phyloP scores from a whole-genome alignment of 768 basidiomycete genomes.

The Auricularia heimuer region DNA sequence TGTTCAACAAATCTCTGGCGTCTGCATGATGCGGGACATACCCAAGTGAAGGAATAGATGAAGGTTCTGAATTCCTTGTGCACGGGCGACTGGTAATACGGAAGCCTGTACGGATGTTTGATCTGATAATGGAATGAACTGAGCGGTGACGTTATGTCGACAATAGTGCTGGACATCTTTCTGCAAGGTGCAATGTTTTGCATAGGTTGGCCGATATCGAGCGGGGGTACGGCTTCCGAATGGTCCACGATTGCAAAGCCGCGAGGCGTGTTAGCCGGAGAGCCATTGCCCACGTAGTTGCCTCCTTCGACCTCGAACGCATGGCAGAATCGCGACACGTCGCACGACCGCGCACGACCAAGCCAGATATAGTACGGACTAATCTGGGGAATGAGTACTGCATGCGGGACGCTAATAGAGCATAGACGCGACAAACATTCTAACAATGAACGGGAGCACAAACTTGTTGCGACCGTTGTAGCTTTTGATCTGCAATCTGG shows the following conservation, averaged over 20 bases:
- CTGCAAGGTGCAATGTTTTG: constrained; percentile 9
- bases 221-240: constrained; percentile 25
- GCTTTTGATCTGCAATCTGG: constrained; percentile 38
- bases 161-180: constrained; percentile 15
- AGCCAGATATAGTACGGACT: constrained; percentile 71
- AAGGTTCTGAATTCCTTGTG: constrained; percentile 59
- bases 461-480: constrained; percentile 68
- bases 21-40: constrained; percentile 17
- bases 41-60: constrained; percentile 56
- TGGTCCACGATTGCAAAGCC: constrained; percentile 28
- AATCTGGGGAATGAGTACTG: not conserved
- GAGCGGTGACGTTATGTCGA: constrained; percentile 44
- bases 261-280: no score
- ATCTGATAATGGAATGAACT: constrained; percentile 57
- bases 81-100: constrained; percentile 57
- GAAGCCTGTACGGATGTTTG: constrained; percentile 53
- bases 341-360: constrained; percentile 53
- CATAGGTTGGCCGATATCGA: constrained; percentile 25
- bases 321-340: constrained; percentile 44
- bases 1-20: constrained; percentile 17
- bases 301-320: constrained; percentile 57
- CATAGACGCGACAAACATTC: constrained; percentile 36
- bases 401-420: not conserved
- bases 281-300: constrained; percentile 41
- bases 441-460: constrained; percentile 53